phyloP scores from a whole-genome alignment of 768 basidiomycete genomes.

The Omphalotus guepiniiformis region DNA sequence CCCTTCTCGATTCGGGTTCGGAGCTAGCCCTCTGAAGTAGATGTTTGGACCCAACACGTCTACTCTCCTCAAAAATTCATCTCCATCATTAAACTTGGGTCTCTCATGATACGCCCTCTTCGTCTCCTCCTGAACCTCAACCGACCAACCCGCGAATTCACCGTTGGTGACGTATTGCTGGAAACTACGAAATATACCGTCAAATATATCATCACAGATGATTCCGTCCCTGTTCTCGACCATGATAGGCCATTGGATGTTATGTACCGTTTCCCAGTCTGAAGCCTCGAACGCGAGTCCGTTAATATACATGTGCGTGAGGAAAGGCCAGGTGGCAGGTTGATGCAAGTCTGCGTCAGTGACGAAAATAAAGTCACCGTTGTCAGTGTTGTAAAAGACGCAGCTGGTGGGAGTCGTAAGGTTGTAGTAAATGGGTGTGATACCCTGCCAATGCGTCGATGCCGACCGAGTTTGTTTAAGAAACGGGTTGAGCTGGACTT shows the following conservation, averaged over 20 bases:
- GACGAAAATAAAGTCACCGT: slow-evolving; percentile 21
- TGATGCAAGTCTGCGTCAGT: slow-evolving; percentile 39
- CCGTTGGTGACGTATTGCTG: slow-evolving; percentile 27
- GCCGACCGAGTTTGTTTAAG: slow-evolving; percentile 39
- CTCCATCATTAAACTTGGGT: slow-evolving; percentile 11
- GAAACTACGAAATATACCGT: slow-evolving; percentile 43
- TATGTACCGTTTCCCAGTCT: slow-evolving; percentile 14
- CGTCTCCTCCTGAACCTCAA: slow-evolving; percentile 27
- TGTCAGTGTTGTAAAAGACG: slow-evolving; percentile 25
- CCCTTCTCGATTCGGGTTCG: slow-evolving; percentile 42
- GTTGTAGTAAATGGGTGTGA: slow-evolving; percentile 42
- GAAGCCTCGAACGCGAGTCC: slow-evolving; percentile 48
- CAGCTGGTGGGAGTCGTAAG: slow-evolving; percentile 25
- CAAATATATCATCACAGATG: slow-evolving; percentile 47
- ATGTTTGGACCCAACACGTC: slow-evolving; percentile 47
- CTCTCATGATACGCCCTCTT: slow-evolving; percentile 26
- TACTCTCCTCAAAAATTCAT: slow-evolving; percentile 30
- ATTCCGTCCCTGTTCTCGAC: slow-evolving; percentile 43
- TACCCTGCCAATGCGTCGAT: slow-evolving; percentile 12
- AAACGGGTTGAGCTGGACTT: slow-evolving; percentile 54
- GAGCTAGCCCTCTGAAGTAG: slow-evolving; percentile 51
- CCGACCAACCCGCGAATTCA: slow-evolving; percentile 34
- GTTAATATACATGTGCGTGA: slow-evolving; percentile 53
- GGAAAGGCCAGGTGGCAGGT: slow-evolving; percentile 60
- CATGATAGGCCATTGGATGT: slow-evolving; percentile 55